A percentile compares a stretch with the other conserved stretches of the same genome.
Conservation (phyloP, 2,329 filamentous ascomycete genomes). For the Calonectria honghensis region DNA sequence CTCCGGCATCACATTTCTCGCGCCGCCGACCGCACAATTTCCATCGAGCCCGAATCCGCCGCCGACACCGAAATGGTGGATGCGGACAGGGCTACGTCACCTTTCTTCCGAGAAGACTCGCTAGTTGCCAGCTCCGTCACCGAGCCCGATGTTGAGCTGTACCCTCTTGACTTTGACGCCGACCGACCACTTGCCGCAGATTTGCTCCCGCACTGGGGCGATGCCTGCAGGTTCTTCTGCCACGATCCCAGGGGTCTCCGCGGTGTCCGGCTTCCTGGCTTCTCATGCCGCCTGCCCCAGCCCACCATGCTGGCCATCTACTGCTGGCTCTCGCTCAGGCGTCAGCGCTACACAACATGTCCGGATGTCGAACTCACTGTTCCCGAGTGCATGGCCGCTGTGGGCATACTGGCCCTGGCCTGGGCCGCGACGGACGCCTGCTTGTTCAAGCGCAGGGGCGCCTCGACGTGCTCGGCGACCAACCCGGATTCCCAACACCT, state of each 20-base stretch:
- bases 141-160: background rate
- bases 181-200: too few species aligned
- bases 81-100: too few species aligned
- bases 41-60: background rate
- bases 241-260: background rate
- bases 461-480: too few species aligned
- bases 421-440: background rate
- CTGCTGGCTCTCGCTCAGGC: background rate
- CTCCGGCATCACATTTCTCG: background rate
- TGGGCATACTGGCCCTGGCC: background rate
- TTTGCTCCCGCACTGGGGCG: background rate
- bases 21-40: background rate
- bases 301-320: background rate
- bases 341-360: too few species aligned
- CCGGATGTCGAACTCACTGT: background rate
- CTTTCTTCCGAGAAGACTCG: background rate
- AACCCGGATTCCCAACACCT: too few species aligned
- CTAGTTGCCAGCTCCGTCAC: too few species aligned
- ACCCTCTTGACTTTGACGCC: background rate
- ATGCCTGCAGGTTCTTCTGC: background rate
- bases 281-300: background rate
- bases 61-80: too few species aligned
- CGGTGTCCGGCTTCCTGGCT: background rate
- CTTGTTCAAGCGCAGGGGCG: too few species aligned
- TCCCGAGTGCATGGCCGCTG: background rate